These are phyloP conservation scores for Thyridium curvatum DNA, from an alignment of 2,329 filamentous ascomycete species.

Conservation along the genomic window DNA sequence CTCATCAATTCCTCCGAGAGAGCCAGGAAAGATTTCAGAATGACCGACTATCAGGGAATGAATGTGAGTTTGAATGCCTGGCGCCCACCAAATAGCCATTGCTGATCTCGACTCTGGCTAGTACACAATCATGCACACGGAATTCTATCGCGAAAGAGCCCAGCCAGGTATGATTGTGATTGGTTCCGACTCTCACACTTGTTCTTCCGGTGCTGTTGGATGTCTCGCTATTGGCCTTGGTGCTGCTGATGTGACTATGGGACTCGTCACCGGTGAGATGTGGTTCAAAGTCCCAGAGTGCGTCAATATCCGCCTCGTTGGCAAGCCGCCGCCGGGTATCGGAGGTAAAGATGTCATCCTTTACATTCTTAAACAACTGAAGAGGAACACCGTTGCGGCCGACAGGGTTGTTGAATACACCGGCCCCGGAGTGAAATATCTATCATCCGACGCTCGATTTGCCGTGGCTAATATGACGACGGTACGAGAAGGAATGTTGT, in stretches of 20 bases:
- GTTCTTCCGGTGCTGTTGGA: slow-evolving; percentile 26
- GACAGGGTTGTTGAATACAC: slow-evolving; percentile 31
- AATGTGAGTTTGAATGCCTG: slow-evolving; percentile 18
- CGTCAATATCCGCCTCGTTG: slow-evolving; percentile 23
- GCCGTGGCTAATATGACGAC: slow-evolving; percentile 28
- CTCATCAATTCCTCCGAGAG: slow-evolving; percentile 28
- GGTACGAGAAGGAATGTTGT: not conserved
- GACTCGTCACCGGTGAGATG: slow-evolving; percentile 28
- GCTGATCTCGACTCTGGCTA: too few relatives aligned
- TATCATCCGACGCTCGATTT: slow-evolving; percentile 29
- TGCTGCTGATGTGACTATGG: slow-evolving; percentile 28
- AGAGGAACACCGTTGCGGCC: slow-evolving; percentile 29
- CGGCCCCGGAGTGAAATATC: slow-evolving; percentile 21
- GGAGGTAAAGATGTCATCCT: slow-evolving; percentile 32
- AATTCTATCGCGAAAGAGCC: slow-evolving; percentile 27
- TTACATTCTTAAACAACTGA: slow-evolving; percentile 26
- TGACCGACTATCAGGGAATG: slow-evolving; percentile 32
- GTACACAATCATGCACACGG: slow-evolving; percentile 31
- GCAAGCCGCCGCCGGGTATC: slow-evolving; percentile 21
- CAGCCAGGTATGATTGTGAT: slow-evolving; percentile 30
- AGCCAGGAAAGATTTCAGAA: slow-evolving; percentile 30
- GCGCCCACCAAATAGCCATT: too few relatives aligned
- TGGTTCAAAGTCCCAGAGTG: slow-evolving; percentile 32
- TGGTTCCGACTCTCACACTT: slow-evolving; percentile 31
- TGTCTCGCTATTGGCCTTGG: slow-evolving; percentile 29